phyloP scores from a whole-genome alignment of 2,329 filamentous ascomycete species.

The Remersonia thermophila region DNA sequence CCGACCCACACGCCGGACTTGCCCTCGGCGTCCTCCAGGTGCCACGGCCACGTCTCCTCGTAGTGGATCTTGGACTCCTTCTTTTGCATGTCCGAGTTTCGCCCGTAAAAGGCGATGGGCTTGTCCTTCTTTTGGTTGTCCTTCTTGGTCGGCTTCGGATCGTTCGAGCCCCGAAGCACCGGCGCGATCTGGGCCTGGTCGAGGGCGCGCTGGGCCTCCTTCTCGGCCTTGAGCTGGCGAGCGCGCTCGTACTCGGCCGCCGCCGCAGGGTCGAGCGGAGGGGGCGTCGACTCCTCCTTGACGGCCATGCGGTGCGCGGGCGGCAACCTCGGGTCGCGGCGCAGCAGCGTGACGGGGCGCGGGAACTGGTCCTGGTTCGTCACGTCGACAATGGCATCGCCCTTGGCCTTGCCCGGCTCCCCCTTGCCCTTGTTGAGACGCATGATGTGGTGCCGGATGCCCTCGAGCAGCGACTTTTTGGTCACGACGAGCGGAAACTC shows the following conservation, averaged over 20 bases:
- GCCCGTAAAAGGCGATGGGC: conserved; percentile 68
- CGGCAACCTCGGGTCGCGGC: conserved; percentile 68
- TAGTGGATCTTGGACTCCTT: conserved; percentile 66
- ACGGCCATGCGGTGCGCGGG: conserved; percentile 41
- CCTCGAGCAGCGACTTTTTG: conserved; percentile 66
- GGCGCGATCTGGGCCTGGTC: conserved; percentile 92
- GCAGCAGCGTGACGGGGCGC: conserved; percentile 76
- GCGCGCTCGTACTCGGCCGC: conserved; percentile 50
- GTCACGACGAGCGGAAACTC: conserved; percentile 66
- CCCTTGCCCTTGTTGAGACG: conserved; percentile 52
- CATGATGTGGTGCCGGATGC: conserved; percentile 77
- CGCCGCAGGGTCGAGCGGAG: conserved; percentile 29
- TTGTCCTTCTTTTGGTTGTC: conserved; percentile 70
- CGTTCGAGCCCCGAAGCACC: conserved; percentile 44
- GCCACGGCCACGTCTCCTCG: conserved; percentile 92
- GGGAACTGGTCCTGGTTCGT: conserved; percentile 66
- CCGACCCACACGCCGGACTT: conserved; percentile 83
- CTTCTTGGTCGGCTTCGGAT: conserved; percentile 40
- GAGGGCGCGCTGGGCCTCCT: conserved; percentile 72
- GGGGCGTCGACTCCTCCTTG: conserved; percentile 39
- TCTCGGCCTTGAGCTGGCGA: conserved; percentile 63
- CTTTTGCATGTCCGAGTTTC: conserved; percentile 66
- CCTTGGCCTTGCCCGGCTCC: conserved; percentile 35
- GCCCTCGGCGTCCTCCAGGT: conserved; percentile 89
- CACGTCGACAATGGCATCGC: conserved; percentile 53